Evolutionary conservation across 768 basidiomycete genomes (phyloP).

Genomic region (Tylopilus sp.): DNA sequence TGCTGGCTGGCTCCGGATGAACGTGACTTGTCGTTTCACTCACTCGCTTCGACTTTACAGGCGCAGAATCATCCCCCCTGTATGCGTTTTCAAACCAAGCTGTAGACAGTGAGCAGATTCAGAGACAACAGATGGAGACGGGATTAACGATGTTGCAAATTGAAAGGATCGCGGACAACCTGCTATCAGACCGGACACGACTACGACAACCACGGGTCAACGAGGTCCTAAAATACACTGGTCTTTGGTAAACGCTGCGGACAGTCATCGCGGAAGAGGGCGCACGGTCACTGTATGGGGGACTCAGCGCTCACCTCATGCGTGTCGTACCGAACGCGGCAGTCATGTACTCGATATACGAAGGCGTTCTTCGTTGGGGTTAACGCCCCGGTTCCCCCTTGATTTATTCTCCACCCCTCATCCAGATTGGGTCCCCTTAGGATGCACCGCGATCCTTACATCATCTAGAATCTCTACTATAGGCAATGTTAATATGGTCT

Average conservation of each 20-base stretch:
- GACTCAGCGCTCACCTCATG: conserved; percentile 92
- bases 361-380: conserved; percentile 69
- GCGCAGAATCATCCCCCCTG: no score
- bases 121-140: no score
- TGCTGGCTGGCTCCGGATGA: no score
- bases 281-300: conserved; percentile 79
- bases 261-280: conserved; percentile 91
- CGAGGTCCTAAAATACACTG: conserved; percentile 79
- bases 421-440: no score
- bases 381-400: not conserved
- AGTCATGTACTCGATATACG: conserved; percentile 96
- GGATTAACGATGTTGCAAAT: no score
- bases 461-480: conserved; percentile 17
- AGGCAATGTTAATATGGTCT: conserved; percentile 11
- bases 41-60: no score
- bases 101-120: no score
- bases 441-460: not conserved
- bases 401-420: no score
- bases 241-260: conserved; percentile 78
- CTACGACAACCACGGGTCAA: conserved; percentile 83
- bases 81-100: no score
- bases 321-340: conserved; percentile 96
- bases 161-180: no score
- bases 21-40: no score
- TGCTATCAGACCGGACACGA: no score